Base-by-base conservation (phyloP, 164 flowering plant species). In the Magnolia officinalis region DNA sequence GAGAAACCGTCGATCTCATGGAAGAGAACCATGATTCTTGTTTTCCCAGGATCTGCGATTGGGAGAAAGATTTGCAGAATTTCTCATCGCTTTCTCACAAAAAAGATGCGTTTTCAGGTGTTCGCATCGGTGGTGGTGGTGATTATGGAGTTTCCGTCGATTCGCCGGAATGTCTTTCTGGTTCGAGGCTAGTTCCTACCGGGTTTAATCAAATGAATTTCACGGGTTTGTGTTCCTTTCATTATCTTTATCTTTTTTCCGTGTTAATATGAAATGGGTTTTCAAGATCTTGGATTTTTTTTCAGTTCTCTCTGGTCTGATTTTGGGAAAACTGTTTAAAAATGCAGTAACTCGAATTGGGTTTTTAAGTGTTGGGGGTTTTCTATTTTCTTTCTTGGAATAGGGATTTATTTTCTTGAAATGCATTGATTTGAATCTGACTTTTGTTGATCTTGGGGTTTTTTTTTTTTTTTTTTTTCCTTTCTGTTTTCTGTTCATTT, bases 91-190 rank as follows among this genome's bases (percentile, higher is more conserved):
- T 76, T 18, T 26, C 29, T 66, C 20, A 66, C 19, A 72, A 67
- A 52, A 81, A 83, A 50, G 77, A 77, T 45, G 71, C 69, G 11
- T 51, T 74, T 8, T 68, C 74, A 45, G 67, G 73, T 45, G 74
- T 76, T 73, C 82, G 71, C 52, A 37, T 19, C 9, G 63, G 75
- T 52, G 76, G 78, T 79, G 84, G 58, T 7, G 82, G 75, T 45
- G 75, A 78, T 78, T 83, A 65, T 11, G 84, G 74, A 9, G 80
- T 49, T 75, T 79, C 74, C n/a, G 59, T 61, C 1, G 96, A 91
- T 76, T 86, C 85, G 0, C 79, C 87, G 88, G 81, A 91, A 37
- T 91, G 95, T 71, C 85, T 87, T 79, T 73, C 89, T 1, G 86
- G 87, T 77, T 84, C 95, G 16, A 90, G 85, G 76, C 76, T 93